phyloP scores from a whole-genome alignment of 2,329 filamentous ascomycete species.

The Aspergillus brasiliensis region DNA sequence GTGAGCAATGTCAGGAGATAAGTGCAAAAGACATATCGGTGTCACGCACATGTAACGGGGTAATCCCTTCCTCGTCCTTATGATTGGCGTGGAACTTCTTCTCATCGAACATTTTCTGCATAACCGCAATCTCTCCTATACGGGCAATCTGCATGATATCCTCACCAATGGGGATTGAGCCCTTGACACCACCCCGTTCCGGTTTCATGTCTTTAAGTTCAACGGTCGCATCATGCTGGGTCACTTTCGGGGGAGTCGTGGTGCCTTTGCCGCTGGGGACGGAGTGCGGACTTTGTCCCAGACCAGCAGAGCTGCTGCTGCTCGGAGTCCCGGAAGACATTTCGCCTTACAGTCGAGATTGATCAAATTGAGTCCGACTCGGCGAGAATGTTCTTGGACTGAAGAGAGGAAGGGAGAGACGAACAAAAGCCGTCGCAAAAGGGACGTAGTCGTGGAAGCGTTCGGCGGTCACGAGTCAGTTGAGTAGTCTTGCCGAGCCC shows the following conservation, averaged over 20 bases:
- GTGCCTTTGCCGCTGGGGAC: slow-evolving; percentile 34
- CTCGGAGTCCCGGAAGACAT: slow-evolving; percentile 32
- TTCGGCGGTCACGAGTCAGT: background rate
- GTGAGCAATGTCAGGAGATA: background rate
- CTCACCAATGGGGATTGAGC: slow-evolving; percentile 56
- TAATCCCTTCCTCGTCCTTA: slow-evolving; percentile 89
- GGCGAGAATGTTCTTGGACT: background rate
- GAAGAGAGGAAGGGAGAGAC: background rate
- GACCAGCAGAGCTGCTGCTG: slow-evolving; percentile 25
- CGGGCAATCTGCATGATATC: slow-evolving; percentile 97
- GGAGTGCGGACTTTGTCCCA: slow-evolving; percentile 28
- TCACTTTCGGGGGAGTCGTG: slow-evolving; percentile 35
- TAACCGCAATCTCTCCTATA: slow-evolving; percentile 79
- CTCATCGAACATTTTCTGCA: slow-evolving; percentile 86
- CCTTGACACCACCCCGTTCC: slow-evolving; percentile 33
- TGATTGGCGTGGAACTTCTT: slow-evolving; percentile 81
- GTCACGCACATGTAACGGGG: slow-evolving; percentile 79
- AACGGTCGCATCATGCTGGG: slow-evolving; percentile 35
- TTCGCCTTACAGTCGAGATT: background rate
- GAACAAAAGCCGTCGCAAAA: background rate
- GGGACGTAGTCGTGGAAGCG: background rate
- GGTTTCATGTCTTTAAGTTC: slow-evolving; percentile 43
- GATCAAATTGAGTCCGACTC: background rate
- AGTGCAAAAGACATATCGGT: background rate
- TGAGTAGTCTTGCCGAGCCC: background rate